Base-by-base conservation (phyloP, 352 stramenopile genomes). In the Phytophthora nicotianae region DNA sequence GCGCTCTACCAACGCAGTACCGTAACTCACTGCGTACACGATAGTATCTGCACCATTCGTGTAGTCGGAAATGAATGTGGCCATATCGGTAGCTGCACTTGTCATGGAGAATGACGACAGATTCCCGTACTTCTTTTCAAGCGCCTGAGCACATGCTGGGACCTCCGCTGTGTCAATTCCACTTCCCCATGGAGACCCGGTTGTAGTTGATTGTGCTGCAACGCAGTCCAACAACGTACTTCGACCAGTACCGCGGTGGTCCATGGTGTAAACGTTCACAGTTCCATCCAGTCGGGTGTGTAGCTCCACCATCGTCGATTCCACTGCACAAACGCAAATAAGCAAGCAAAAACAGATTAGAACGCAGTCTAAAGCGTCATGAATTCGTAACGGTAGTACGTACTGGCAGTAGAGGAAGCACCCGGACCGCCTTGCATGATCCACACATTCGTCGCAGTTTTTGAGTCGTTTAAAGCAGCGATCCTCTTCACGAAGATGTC, bases 251-350 rank as follows among this genome's bases (percentile, higher is more conserved):
- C 75, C 79, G 10, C 77, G 77, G 20, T 84, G 72, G 33, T 86
- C 74, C 68, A 86, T 82, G n/a, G 77, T 86, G 50, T 86, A 86
- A 3, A 86, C 65, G 26, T 86, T 82, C 5, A 81, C 77, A 5
- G 53, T 41, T 55, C 70, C 67, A 17, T 65, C 21, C 2, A 82
- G 41, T 38, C 52, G 27, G 16, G 45, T 6, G 17, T 81, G 62
- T 5, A 84, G 41, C 5, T 54, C 50, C 10, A 62, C 46, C 74
- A 86, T 81, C 21, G 38, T 48, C 9, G 59, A 71, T 23, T 84
- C 75, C 72, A 81, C 72, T 84, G 41, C 9, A 45, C 33, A 26
- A 50, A 20, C 33, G 43, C 5, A 19, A 49, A 41, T 24, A 33
- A 48, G 6, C 8, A 13, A 14, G 5, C n/a, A 19, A 17, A n/a